Percentiles rank a stretch among this genome's conserved stretches.
Conservation (phyloP, 306 rosid genomes). For the Castanopsis chinensis region DNA sequence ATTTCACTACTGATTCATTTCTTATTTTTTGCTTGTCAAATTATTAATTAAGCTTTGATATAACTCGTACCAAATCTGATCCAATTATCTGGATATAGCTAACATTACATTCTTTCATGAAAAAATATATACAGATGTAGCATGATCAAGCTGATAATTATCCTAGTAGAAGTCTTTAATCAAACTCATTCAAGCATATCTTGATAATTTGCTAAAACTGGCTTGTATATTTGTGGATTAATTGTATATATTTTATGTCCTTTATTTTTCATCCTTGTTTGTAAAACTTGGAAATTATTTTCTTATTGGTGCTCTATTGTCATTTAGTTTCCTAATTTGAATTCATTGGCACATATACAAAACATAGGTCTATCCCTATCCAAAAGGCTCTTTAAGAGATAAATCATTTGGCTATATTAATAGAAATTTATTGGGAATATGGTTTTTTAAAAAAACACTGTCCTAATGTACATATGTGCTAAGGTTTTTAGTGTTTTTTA, state of each 20-base stretch:
- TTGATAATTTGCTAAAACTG: not conserved
- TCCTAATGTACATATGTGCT: not conserved
- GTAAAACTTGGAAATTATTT: constrained; percentile 14
- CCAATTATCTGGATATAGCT: not conserved
- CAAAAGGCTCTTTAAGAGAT: constrained; percentile 81
- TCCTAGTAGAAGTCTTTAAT: not conserved
- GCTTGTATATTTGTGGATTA: not conserved
- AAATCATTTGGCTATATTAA: not conserved
- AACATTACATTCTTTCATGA: not conserved
- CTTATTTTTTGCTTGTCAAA: constrained; percentile 11
- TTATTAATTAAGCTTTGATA: not conserved
- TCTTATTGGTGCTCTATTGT: constrained; percentile 11
- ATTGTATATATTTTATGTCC: not conserved
- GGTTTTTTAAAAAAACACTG: too few species aligned
- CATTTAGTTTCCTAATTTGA: constrained; percentile 18
- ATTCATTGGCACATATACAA: constrained; percentile 22
- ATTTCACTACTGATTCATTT: not conserved
- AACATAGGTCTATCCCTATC: constrained; percentile 86
- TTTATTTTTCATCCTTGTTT: not conserved
- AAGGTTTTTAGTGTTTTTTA: constrained; percentile 10
- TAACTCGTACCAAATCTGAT: not conserved
- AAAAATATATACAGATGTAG: not conserved
- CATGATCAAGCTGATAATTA: not conserved
- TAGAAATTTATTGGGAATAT: not conserved
- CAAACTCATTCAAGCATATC: too few species aligned